A percentile compares a stretch with the other conserved stretches of the same genome.
Conservation (phyloP, 2,329 filamentous ascomycete species). For the Aspergillus fructus region DNA sequence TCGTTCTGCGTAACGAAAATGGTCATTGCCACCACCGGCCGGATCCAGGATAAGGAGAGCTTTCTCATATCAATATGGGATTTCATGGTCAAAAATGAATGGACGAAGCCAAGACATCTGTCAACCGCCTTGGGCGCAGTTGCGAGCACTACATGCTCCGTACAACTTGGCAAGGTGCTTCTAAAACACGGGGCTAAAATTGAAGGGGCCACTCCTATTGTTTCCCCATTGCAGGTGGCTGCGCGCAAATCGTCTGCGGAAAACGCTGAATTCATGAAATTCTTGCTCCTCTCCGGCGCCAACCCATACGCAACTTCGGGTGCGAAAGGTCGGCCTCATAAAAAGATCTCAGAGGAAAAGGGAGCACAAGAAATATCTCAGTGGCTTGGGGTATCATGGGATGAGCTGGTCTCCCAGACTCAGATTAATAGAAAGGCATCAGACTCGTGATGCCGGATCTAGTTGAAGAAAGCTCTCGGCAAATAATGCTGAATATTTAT, state of each 20-base stretch:
- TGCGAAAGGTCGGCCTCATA: background rate
- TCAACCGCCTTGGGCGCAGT: background rate
- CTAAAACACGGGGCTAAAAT: conserved; percentile 1
- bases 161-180: background rate
- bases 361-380: background rate
- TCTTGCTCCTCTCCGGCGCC: background rate
- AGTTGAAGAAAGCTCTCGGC: background rate
- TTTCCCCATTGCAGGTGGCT: background rate
- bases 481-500: background rate
- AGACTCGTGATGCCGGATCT: background rate
- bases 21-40: background rate
- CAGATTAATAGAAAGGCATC: background rate
- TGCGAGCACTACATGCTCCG: background rate
- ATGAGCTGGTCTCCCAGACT: background rate
- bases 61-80: background rate
- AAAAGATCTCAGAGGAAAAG: background rate
- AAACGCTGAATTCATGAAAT: conserved; percentile 4
- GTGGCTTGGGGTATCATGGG: conserved; percentile 6
- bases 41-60: background rate
- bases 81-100: background rate
- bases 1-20: background rate
- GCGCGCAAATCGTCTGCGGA: background rate
- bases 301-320: background rate
- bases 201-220: background rate
- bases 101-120: background rate